Percentiles rank a stretch among this genome's conserved stretches.
phyloP scores from a whole-genome alignment of 257 asterid species.

The Salvia miltiorrhiza region DNA sequence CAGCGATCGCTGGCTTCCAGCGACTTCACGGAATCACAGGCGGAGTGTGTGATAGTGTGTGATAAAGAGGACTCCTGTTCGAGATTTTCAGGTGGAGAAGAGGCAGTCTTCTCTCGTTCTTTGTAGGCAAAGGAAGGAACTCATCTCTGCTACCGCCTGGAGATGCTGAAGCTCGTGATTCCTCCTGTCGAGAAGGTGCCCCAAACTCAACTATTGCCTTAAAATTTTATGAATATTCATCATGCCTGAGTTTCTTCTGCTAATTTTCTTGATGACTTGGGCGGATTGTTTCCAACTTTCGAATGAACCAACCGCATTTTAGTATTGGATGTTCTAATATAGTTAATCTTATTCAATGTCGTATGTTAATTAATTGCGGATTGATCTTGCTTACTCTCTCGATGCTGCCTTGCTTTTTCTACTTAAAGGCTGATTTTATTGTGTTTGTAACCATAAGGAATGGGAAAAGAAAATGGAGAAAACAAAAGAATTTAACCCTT shows the following conservation, averaged over 20 bases:
- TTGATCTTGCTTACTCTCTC: conserved; percentile 24
- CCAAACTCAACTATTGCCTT: conserved; percentile 27
- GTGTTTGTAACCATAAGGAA: conserved; percentile 41
- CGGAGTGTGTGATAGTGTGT: conserved; percentile 87
- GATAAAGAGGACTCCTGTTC: conserved; percentile 77
- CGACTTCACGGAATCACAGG: conserved; percentile 86
- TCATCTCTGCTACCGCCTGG: conserved; percentile 95
- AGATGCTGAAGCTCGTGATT: conserved; percentile 52
- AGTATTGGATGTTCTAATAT: conserved; percentile 47
- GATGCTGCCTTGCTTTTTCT: conserved; percentile 33
- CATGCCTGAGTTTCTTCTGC: conserved; percentile 43
- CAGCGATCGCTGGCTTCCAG: too few species aligned
- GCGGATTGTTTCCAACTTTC: conserved; percentile 44
- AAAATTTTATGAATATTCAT: conserved; percentile 37
- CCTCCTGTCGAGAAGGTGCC: conserved; percentile 37
- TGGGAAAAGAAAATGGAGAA: conserved; percentile 2
- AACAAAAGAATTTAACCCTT: too few species aligned
- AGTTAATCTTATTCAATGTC: conserved; percentile 33
- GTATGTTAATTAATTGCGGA: conserved; percentile 33
- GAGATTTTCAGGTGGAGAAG: conserved; percentile 91
- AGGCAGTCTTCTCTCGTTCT: conserved; percentile 88
- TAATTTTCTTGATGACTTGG: conserved; percentile 46
- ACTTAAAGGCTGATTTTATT: conserved; percentile 36
- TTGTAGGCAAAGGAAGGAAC: conserved; percentile 96
- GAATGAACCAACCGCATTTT: conserved; percentile 45